Percentiles rank a stretch among this genome's conserved stretches.
phyloP scores from a whole-genome alignment of 192 early-diverging fungal genomes.

The Coemansia sp. region DNA sequence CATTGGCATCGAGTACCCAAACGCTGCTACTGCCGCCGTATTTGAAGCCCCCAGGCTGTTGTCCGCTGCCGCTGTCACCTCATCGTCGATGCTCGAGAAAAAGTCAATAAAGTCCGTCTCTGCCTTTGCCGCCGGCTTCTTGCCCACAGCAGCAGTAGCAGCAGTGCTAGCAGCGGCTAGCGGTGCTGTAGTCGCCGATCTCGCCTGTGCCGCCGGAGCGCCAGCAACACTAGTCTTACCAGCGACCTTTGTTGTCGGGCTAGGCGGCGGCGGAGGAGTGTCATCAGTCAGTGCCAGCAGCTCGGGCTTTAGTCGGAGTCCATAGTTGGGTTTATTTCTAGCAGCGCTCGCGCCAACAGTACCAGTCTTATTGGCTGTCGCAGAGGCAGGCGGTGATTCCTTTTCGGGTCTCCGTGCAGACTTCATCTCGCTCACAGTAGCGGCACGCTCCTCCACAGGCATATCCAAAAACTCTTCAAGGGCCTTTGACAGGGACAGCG shows the following conservation, averaged over 20 bases:
- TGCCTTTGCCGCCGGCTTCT: constrained; percentile 13
- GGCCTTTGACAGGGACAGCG: constrained; percentile 55
- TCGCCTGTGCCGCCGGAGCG: not conserved
- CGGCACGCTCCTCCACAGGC: constrained; percentile 36
- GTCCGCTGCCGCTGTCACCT: not conserved
- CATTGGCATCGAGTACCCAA: not conserved
- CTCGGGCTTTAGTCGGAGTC: constrained; percentile 51
- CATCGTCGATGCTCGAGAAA: constrained; percentile 59
- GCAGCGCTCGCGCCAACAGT: constrained; percentile 9
- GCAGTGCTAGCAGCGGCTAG: not conserved
- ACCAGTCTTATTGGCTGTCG: not conserved
- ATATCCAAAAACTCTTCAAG: constrained; percentile 57
- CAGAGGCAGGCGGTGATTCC: not conserved
- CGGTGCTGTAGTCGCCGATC: not conserved
- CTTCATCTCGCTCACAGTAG: constrained; percentile 36
- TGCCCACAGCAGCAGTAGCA: not conserved
- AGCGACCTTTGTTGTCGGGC: not conserved
- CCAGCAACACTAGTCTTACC: not conserved
- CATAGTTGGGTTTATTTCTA: constrained; percentile 46
- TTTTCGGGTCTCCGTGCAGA: constrained; percentile 22
- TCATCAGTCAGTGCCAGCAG: constrained; percentile 24
- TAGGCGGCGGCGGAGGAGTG: constrained; percentile 12
- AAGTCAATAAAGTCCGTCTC: constrained; percentile 59
- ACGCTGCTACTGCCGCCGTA: not conserved
- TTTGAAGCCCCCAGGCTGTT: not conserved